Conservation (phyloP, 192 early-diverging fungal genomes). For the Backusella sp. region DNA sequence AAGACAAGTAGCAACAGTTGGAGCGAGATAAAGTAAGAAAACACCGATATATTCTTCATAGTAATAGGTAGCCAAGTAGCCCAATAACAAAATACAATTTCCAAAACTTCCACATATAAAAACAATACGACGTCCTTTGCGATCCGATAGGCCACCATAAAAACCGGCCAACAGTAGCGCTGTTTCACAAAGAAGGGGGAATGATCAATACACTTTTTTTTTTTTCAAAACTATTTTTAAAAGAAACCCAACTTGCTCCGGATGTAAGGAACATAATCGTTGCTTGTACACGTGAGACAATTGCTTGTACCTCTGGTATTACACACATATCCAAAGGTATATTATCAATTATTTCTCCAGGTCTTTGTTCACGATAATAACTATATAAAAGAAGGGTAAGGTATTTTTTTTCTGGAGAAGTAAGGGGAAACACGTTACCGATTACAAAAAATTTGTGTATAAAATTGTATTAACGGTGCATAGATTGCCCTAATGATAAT, state of each 20-base stretch:
- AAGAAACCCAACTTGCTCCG: not conserved
- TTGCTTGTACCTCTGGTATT: slow-evolving; percentile 31
- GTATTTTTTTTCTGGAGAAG: not conserved
- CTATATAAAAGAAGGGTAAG: not conserved
- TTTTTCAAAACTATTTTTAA: not conserved
- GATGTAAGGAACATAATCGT: slow-evolving; percentile 18
- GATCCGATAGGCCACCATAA: slow-evolving; percentile 34
- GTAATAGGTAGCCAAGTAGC: slow-evolving; percentile 5
- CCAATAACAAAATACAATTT: slow-evolving; percentile 6
- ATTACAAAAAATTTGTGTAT: slow-evolving; percentile 25
- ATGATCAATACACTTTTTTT: not conserved
- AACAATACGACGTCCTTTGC: slow-evolving; percentile 22
- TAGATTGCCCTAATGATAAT: slow-evolving; percentile 9
- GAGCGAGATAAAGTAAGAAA: slow-evolving; percentile 26
- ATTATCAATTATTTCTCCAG: not conserved
- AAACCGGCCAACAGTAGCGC: slow-evolving; percentile 19
- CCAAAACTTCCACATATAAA: slow-evolving; percentile 16
- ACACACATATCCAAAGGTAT: slow-evolving; percentile 28
- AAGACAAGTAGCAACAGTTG: slow-evolving; percentile 15
- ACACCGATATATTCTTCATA: slow-evolving; percentile 12
- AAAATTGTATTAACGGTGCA: slow-evolving; percentile 20
- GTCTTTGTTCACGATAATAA: not conserved
- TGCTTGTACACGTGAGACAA: slow-evolving; percentile 21
- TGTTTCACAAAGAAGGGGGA: not conserved
- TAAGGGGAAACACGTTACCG: not conserved